A percentile compares a stretch with the other conserved stretches of the same genome.
Conservation (phyloP, 495 filamentous ascomycete species). For the Neurospora cerealis region DNA sequence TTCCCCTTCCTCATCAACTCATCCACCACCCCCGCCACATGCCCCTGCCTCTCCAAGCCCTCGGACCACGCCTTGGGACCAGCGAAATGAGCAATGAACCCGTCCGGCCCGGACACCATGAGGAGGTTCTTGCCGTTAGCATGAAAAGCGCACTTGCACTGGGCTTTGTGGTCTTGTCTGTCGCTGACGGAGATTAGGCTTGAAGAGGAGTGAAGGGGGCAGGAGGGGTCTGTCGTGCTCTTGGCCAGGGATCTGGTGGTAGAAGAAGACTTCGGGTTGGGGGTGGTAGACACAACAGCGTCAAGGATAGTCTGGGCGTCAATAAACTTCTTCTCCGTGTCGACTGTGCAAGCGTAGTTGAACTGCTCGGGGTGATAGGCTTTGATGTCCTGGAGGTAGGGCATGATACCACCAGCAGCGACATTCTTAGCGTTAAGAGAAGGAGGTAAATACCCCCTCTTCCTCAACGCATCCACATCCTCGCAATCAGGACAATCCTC, state of each 20-base stretch:
- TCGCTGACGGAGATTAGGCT: neutral
- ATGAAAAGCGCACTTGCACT: neutral
- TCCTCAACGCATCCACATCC: neutral
- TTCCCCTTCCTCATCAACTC: conserved; percentile 15
- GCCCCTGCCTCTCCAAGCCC: conserved; percentile 63
- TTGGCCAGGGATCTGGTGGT: neutral
- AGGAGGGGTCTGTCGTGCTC: neutral
- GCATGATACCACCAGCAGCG: conserved; percentile 33
- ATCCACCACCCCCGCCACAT: conserved; percentile 33
- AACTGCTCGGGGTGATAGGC: conserved; percentile 44
- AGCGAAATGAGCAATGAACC: conserved; percentile 71
- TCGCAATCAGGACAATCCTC: conserved; percentile 19
- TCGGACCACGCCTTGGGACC: conserved; percentile 65
- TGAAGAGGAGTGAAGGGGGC: conserved; percentile 15
- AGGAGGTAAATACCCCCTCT: neutral
- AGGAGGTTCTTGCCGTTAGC: conserved; percentile 46
- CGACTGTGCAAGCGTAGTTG: conserved; percentile 61
- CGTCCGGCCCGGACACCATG: conserved; percentile 78
- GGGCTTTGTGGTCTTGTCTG: neutral
- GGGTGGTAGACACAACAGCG: conserved; percentile 1
- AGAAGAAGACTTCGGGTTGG: neutral
- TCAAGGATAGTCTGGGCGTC: conserved; percentile 2
- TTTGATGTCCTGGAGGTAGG: conserved; percentile 51
- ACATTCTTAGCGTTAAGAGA: neutral
- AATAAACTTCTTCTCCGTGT: conserved; percentile 64